Conservation (phyloP, 768 basidiomycete species). For the Lentinus tigrinus region DNA sequence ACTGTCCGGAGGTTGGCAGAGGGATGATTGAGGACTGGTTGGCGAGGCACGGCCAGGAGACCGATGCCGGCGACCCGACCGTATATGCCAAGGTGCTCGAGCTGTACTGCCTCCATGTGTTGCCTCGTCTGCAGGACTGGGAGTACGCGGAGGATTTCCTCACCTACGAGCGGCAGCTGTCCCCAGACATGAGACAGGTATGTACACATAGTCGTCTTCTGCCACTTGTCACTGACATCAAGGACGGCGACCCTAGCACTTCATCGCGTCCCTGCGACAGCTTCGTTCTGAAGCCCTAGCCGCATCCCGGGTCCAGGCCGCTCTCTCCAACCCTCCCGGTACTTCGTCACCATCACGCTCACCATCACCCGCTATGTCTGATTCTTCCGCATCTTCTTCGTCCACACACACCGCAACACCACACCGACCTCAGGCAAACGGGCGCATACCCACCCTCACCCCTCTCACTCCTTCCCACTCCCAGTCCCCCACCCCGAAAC, state of each 20-base stretch:
- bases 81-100: constrained; percentile 77
- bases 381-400: constrained; percentile 64
- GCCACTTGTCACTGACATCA: too few relatives aligned
- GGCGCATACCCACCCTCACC: constrained; percentile 26
- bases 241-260: constrained; percentile 17
- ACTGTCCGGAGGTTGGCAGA: constrained; percentile 58
- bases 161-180: constrained; percentile 67
- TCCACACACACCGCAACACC: constrained; percentile 74
- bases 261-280: constrained; percentile 20
- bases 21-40: constrained; percentile 80
- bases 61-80: constrained; percentile 21
- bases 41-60: constrained; percentile 48
- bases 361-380: constrained; percentile 33
- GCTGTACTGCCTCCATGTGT: constrained; percentile 69
- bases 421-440: constrained; percentile 32
- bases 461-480: constrained; percentile 22
- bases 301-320: constrained; percentile 28
- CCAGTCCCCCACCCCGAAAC: constrained; percentile 22
- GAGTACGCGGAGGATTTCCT: constrained; percentile 77
- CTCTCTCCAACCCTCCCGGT: constrained; percentile 38
- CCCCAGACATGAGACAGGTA: constrained; percentile 51
- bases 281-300: constrained; percentile 23
- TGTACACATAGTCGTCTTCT: too few relatives aligned
- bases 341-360: constrained; percentile 55
- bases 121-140: constrained; percentile 78